phyloP scores from a whole-genome alignment of 768 basidiomycete species.

The Leccinum truebloodii region DNA sequence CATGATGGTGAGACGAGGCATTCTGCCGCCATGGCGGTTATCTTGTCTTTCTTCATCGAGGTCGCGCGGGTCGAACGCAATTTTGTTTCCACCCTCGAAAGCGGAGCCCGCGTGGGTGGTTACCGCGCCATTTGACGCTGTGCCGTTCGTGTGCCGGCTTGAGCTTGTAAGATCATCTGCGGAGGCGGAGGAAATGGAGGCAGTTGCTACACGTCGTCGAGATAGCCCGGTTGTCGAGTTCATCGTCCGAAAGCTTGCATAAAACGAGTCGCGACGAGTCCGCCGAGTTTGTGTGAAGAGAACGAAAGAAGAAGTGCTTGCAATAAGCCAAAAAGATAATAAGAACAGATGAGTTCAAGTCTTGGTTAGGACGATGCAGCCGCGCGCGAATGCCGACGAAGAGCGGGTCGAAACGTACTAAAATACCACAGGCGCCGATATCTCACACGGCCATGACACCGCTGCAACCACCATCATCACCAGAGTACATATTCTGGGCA shows the following conservation, averaged over 20 bases:
- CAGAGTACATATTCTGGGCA: neutral
- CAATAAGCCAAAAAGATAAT: constrained; percentile 4
- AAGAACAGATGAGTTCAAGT: neutral
- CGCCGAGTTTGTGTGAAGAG: constrained; percentile 3
- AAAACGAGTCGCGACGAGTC: neutral
- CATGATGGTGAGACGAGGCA: constrained; percentile 90
- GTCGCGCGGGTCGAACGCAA: constrained; percentile 94
- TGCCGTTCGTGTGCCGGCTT: constrained; percentile 32
- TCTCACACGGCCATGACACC: neutral
- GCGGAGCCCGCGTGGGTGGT: constrained; percentile 74
- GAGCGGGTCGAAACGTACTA: constrained; percentile 13
- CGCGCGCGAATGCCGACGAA: constrained; percentile 5
- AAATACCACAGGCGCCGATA: neutral
- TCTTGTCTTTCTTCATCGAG: constrained; percentile 71
- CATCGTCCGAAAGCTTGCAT: constrained; percentile 39
- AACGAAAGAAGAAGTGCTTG: constrained; percentile 4
- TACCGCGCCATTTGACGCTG: constrained; percentile 30
- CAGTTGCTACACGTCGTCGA: constrained; percentile 53
- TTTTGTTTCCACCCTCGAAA: constrained; percentile 81
- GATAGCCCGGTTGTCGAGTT: constrained; percentile 55
- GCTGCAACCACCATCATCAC: neutral
- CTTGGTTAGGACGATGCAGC: constrained; percentile 7
- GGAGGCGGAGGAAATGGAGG: constrained; percentile 38
- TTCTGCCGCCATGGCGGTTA: constrained; percentile 62
- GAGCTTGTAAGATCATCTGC: constrained; percentile 39